phyloP scores from a whole-genome alignment of 371 early-diverging fungal species.

The Batkoa obscura region DNA sequence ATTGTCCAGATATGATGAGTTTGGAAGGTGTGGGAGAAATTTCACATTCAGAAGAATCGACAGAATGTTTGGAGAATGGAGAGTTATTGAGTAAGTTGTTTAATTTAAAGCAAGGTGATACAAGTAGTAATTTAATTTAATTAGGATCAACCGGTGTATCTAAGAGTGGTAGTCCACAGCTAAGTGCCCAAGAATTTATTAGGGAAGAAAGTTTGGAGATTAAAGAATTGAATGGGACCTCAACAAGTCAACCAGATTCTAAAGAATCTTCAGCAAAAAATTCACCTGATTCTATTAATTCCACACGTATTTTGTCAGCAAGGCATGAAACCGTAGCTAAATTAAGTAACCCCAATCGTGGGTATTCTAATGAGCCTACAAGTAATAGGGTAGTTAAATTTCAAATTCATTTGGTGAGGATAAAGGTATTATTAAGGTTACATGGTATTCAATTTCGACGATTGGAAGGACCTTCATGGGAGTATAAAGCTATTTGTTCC shows the following conservation, averaged over 20 bases:
- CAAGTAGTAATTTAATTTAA: too few species aligned
- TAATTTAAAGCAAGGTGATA: too few species aligned
- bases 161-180: too few species aligned
- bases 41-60: too few species aligned
- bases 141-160: too few species aligned
- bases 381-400: conserved; percentile 22
- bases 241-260: background rate
- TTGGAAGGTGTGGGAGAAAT: too few species aligned
- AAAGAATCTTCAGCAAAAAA: background rate
- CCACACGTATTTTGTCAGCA: background rate
- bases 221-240: too few species aligned
- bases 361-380: background rate
- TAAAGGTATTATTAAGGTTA: conserved; percentile 45
- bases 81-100: too few species aligned
- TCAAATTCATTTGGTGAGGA: conserved; percentile 46
- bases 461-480: conserved; percentile 53
- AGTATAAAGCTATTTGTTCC: conserved; percentile 51
- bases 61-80: too few species aligned
- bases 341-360: background rate
- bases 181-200: too few species aligned
- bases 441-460: conserved; percentile 58
- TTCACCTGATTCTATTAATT: conserved; percentile 2
- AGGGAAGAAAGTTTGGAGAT: too few species aligned
- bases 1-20: too few species aligned
- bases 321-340: background rate